Base-by-base conservation (phyloP, 139 green algal species). In the Tetradesmus obliquus region DNA sequence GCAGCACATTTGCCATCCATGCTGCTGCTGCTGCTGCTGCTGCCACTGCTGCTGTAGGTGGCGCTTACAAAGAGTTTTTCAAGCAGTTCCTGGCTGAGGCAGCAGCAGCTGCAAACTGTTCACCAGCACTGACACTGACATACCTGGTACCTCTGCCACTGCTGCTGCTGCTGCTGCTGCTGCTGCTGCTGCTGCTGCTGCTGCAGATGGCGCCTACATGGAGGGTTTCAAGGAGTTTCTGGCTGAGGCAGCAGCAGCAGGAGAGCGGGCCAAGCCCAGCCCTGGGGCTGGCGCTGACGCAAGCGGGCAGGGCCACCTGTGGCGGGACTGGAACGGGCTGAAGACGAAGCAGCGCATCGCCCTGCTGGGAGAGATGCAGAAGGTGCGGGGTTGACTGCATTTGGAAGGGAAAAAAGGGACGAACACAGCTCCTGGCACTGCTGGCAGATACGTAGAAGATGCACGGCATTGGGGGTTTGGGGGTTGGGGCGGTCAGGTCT, bases 251-350 rank as follows among this genome's bases (percentile, higher is more conserved):
- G 82, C 89, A 53, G 89, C 89, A 20, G 89, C 79, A 10, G 89
- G 89, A 3, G 82, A 83, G 7, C 62, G 89, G 0, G 66, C n/a
- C 62, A 83, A 83, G 62, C 8, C 51, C 19, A 57, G 5, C 13
- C 82, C 82, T 62, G 89, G 89, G 55, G 81, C 45, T 54, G 89
- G 89, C 45, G 89, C 89, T 82, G 82, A 88, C 9, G 82, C 69
- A 22, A 92, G 89, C 69, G 89, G 89, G 0, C 89, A 92, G 82
- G 82, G 22, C 0, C 89, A 92, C 53, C 82, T 92, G 60, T 92
- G 89, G 89, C 20, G 53, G 13, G 89, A 92, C 10, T 92, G 62
- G 62, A 20, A 32, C 3, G n/a, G 89, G 9, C 57, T 92, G 53
- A 88, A 88, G 22, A 82, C 89, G 0, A 82, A 88, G 55, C 81